A percentile compares a stretch with the other conserved stretches of the same genome.
phyloP scores from a whole-genome alignment of 345 rosid species.

The Arabidopsis suecica region DNA sequence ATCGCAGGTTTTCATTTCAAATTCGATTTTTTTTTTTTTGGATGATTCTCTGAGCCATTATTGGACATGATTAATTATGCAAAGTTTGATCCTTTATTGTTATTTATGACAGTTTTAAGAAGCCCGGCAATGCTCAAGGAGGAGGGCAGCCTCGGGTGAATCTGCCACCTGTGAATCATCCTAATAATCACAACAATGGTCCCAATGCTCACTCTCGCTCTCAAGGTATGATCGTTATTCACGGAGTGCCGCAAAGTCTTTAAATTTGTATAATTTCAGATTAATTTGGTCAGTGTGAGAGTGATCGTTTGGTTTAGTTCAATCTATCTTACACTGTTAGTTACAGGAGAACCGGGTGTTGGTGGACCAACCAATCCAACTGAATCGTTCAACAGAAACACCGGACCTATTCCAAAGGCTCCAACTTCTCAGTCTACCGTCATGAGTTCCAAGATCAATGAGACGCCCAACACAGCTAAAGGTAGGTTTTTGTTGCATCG shows the following conservation, averaged over 20 bases:
- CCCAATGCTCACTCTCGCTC: constrained; percentile 55
- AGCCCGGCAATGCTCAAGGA: constrained; percentile 73
- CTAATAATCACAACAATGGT: constrained; percentile 64
- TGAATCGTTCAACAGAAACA: constrained; percentile 55
- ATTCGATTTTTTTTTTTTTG: not conserved
- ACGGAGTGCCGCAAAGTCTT: not conserved
- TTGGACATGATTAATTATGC: not conserved
- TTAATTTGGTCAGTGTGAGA: not conserved
- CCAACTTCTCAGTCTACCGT: constrained; percentile 77
- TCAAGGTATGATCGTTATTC: constrained; percentile 56
- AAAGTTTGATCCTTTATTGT: constrained; percentile 9
- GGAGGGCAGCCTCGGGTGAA: constrained; percentile 69
- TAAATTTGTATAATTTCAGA: not conserved
- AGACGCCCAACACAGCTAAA: constrained; percentile 56
- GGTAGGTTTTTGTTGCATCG: constrained; percentile 47
- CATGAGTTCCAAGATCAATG: constrained; percentile 53
- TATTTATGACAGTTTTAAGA: constrained; percentile 61
- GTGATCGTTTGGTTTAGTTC: constrained; percentile 9
- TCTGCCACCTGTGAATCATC: constrained; percentile 50
- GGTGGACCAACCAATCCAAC: constrained; percentile 49
- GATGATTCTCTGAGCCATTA: not conserved
- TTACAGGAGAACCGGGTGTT: constrained; percentile 54
- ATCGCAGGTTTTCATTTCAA: constrained; percentile 60
- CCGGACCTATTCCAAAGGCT: constrained; percentile 74
- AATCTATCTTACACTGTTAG: constrained; percentile 6